Evolutionary conservation across 1,139 yeast species (phyloP).

Genomic region (Ogataea hybrid): DNA sequence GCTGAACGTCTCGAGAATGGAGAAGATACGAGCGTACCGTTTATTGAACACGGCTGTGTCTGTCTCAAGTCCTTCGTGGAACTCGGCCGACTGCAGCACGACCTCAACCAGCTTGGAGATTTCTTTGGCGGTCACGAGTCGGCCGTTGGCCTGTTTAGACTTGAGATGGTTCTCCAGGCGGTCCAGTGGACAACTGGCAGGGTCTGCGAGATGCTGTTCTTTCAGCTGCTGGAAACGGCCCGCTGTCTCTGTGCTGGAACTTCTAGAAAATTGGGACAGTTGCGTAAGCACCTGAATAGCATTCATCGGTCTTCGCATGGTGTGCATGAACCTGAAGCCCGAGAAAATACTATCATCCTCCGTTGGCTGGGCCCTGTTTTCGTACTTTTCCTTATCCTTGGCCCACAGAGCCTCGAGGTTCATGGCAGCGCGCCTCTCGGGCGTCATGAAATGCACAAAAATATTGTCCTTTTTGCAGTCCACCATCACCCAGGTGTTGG

Average conservation of each 20-base stretch:
- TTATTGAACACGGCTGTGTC: slow-evolving; percentile 17
- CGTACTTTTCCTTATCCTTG: slow-evolving; percentile 34
- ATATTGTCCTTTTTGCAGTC: slow-evolving; percentile 64
- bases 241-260: neutral
- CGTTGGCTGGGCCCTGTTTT: slow-evolving; percentile 13
- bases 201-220: slow-evolving; percentile 21
- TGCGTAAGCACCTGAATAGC: slow-evolving; percentile 1
- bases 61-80: slow-evolving; percentile 14
- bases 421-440: slow-evolving; percentile 61
- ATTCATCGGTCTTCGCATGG: slow-evolving; percentile 18
- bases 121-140: slow-evolving; percentile 21
- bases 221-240: slow-evolving; percentile 28
- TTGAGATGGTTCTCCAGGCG: slow-evolving; percentile 23
- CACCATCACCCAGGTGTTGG: slow-evolving; percentile 80
- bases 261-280: neutral
- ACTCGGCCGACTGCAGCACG: slow-evolving; percentile 28
- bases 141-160: slow-evolving; percentile 29
- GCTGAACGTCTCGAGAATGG: slow-evolving; percentile 19
- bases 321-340: slow-evolving; percentile 45
- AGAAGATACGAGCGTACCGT: slow-evolving; percentile 19
- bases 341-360: slow-evolving; percentile 45
- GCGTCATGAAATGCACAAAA: slow-evolving; percentile 69
- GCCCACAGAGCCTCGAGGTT: slow-evolving; percentile 73
- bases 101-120: slow-evolving; percentile 22
- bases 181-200: slow-evolving; percentile 17